Base-by-base conservation (phyloP, 176 grass and related monocot species). In the Eragrostis nindensis region DNA sequence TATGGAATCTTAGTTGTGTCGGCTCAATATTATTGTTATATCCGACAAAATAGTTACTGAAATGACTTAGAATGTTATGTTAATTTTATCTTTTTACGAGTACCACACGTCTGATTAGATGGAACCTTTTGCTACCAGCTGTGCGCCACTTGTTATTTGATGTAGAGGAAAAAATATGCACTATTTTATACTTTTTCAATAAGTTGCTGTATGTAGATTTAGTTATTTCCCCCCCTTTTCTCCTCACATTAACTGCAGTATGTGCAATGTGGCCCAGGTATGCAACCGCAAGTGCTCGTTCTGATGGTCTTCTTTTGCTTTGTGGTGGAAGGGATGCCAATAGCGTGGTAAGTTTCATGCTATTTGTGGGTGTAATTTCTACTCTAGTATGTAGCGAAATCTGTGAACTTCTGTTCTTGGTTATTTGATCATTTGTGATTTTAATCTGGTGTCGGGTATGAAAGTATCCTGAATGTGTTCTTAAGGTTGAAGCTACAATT, bases 301-400 rank as follows among this genome's bases (percentile, higher is more conserved):
- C 95, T 78, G 95, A 98, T 90, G 95, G 92, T 68, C 88, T 98
- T 76, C 92, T 98, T 84, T 86, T 98, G 75, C 90, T 98, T 40
- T 95, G 95, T 70, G 95, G 95, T 83, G 95, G 95, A 70, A 95
- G 95, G 85, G 95, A 98, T 89, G 88, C 92, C 80, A 98, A 86
- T 80, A 98, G 89, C 82, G 95, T 98, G 86, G 95, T 98, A 85
- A 92, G 90, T 94, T 11, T 32, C 83, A 81, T 78, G 46, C n/a
- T 44, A 41, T 64, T 25, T 39, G 9, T 66, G 18, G 61, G 60
- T 38, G 10, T 75, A 69, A 60, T 9, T 79, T 84, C 26, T 67
- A 21, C 36, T 69, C n/a, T 43, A 46, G 21, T 53, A 11, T 63
- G 12, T 14, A 64, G 55, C 38, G 48, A 71, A 66, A 22, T 83